Evolutionary conservation across 345 rosid species (phyloP).

Genomic region (Populus tremula): DNA sequence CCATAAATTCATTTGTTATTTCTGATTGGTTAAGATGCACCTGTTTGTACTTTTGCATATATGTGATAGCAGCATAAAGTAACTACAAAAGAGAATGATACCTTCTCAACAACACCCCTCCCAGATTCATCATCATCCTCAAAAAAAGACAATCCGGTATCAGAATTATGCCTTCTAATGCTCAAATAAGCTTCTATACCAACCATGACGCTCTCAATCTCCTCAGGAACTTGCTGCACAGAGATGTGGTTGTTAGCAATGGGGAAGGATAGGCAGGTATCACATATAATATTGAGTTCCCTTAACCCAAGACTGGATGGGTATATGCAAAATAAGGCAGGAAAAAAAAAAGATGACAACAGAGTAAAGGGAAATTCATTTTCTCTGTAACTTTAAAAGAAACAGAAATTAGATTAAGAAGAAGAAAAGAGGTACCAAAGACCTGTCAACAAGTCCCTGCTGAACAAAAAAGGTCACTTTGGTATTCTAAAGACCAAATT

Average conservation of each 20-base stretch:
- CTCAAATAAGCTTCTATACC: constrained; percentile 93
- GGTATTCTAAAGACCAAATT: neutral
- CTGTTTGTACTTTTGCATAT: neutral
- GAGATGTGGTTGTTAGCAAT: constrained; percentile 8
- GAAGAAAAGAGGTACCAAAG: neutral
- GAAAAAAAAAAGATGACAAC: neutral
- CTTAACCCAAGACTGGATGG: neutral
- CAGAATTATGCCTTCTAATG: constrained; percentile 69
- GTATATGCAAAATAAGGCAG: neutral
- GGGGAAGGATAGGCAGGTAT: neutral
- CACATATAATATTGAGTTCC: neutral
- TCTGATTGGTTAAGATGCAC: neutral
- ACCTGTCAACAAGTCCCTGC: neutral
- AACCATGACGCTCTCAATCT: constrained; percentile 86
- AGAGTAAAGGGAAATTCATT: neutral
- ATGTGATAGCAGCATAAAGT: neutral
- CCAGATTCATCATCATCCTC: constrained; percentile 56
- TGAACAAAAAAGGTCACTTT: neutral
- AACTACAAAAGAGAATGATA: constrained; percentile 16
- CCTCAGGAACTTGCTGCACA: constrained; percentile 93
- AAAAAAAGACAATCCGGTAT: constrained; percentile 64
- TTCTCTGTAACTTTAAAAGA: neutral
- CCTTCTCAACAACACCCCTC: constrained; percentile 55
- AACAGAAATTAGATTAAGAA: neutral
- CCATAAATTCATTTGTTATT: neutral